These are phyloP conservation scores for Raphanus raphanistrum DNA, from an alignment of 345 rosid species.

Conservation along the genomic window DNA sequence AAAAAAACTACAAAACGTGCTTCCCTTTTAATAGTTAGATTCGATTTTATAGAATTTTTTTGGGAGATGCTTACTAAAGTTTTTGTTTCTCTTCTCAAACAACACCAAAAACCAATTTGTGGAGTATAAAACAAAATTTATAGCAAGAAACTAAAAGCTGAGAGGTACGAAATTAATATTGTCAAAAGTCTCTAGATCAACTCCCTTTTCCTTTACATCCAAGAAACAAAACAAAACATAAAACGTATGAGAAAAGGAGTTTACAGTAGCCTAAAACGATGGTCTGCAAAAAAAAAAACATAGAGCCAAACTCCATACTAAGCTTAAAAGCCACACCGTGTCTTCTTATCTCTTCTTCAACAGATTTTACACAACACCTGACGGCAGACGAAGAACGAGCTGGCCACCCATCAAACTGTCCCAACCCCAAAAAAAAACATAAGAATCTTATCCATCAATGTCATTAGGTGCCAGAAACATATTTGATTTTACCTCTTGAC, in stretches of 20 bases:
- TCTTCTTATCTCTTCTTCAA: constrained; percentile 14
- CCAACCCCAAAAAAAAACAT: constrained; percentile 4
- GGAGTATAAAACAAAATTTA: not conserved
- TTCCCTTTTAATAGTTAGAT: too few relatives aligned
- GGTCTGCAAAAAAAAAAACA: constrained; percentile 8
- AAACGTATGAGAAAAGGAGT: not conserved
- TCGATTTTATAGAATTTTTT: too few relatives aligned
- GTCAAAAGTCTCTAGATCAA: constrained; percentile 26
- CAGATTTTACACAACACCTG: constrained; percentile 67
- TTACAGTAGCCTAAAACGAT: constrained; percentile 19
- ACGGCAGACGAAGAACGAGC: constrained; percentile 85
- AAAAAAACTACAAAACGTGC: too few relatives aligned
- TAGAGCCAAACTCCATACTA: constrained; percentile 9
- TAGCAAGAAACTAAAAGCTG: not conserved
- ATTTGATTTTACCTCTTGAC: constrained; percentile 54
- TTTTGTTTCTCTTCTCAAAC: not conserved
- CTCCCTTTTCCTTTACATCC: constrained; percentile 17
- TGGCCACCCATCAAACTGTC: constrained; percentile 82
- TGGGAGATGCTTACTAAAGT: too few relatives aligned
- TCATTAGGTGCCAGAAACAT: not conserved
- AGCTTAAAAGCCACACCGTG: constrained; percentile 3
- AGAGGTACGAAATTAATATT: not conserved
- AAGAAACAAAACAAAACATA: not conserved
- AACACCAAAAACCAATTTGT: not conserved
- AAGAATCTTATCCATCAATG: not conserved